Base-by-base conservation (phyloP, 345 rosid species). In the Syzygium grande region DNA sequence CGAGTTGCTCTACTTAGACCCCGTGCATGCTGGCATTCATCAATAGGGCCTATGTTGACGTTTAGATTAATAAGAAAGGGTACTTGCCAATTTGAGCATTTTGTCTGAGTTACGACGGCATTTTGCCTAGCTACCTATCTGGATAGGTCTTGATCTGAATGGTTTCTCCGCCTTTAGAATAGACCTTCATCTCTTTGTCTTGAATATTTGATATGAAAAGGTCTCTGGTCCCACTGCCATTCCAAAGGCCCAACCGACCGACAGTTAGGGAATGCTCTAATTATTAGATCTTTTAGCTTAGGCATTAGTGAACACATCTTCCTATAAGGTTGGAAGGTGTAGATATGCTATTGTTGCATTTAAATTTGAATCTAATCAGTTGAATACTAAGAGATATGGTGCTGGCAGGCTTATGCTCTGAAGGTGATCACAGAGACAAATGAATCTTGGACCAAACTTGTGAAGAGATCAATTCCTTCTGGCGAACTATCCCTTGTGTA, bases 361-460 rank as follows among this genome's bases (percentile, higher is more conserved):
- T 19, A 11, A 73, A 73, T 38, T 34, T 9, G 43, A 30, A 73
- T 9, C 13, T 38, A n/a, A 84, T 84, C 25, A 52, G 9, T 52
- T 52, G 86, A 63, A 52, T 11, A 53, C 61, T 29, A 27, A 53
- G 86, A 1, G 34, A 68, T 49, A 38, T 68, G 41, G 51, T 65
- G 51, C 27, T 61, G 49, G 49, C 93, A 93, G 94, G 94, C 92
- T 78, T 93, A 90, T 88, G 94, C 92, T 19, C 87, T 93, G 68
- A 93, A 91, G 92, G 90, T 93, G 38, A 93, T 93, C 85, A 83
- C 87, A 2, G 93, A 93, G 92, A 91, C 94, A 5, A 93, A 93
- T 52, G 93, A 93, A 86, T 92, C 93, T 25, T 92, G 94, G 94
- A 90, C 91, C 27, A 93, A 89, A 88, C 93, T 93, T 27, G 91